These are phyloP conservation scores for Malus hybrid DNA, from an alignment of 331 rosid species.

Conservation along the genomic window DNA sequence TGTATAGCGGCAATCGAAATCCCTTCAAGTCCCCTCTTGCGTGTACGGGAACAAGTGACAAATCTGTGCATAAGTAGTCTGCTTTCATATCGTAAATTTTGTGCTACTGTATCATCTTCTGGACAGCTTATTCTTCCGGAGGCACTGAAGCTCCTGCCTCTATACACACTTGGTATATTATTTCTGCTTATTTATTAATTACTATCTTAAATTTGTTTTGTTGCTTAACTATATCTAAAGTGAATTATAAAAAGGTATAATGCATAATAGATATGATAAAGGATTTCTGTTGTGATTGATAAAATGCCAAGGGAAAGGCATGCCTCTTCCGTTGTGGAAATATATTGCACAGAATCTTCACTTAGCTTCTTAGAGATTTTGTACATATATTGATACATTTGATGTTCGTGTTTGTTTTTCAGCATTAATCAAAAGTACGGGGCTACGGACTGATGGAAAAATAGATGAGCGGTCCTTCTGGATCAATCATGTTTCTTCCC, in stretches of 20 bases:
- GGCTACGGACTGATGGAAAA: constrained; percentile 75
- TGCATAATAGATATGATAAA: not conserved
- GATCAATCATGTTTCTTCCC: constrained; percentile 78
- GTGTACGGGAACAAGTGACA: constrained; percentile 85
- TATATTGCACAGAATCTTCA: not conserved
- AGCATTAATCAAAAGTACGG: constrained; percentile 86
- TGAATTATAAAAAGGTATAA: not conserved
- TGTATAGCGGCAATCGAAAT: constrained; percentile 84
- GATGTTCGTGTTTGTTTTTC: constrained; percentile 26
- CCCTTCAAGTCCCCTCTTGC: constrained; percentile 61
- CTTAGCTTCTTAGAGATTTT: not conserved
- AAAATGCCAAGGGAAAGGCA: not conserved
- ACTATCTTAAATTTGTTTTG: not conserved
- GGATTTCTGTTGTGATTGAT: no score
- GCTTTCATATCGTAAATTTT: constrained; percentile 84
- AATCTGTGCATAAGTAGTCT: constrained; percentile 77
- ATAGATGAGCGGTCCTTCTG: constrained; percentile 92
- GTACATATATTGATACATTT: constrained; percentile 13
- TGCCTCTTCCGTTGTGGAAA: not conserved
- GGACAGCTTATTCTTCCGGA: constrained; percentile 99
- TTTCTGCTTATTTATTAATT: not conserved
- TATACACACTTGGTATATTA: constrained; percentile 80
- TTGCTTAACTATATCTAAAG: not conserved
- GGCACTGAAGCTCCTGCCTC: constrained; percentile 98
- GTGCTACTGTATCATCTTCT: constrained; percentile 94